These are phyloP conservation scores for Yamadazyma kitorensis DNA, from an alignment of 805 yeast species.

Conservation along the genomic window DNA sequence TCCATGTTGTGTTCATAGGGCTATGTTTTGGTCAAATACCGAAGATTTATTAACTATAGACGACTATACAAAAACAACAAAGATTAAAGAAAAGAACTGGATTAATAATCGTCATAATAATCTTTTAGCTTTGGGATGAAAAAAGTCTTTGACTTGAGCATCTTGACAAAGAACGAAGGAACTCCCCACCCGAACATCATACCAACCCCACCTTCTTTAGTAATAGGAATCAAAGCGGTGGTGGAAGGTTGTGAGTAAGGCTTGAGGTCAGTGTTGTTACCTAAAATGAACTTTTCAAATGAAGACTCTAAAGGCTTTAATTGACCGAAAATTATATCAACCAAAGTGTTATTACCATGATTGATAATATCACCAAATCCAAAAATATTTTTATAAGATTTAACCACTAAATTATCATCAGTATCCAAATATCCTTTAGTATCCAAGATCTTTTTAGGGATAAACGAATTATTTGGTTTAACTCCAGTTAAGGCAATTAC, in stretches of 20 bases:
- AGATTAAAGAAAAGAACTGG: too few species aligned
- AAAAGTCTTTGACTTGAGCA: slow-evolving; percentile 26
- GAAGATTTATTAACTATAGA: too few species aligned
- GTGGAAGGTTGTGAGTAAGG: slow-evolving; percentile 10
- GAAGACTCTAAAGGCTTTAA: background rate
- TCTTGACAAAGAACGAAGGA: slow-evolving; percentile 27
- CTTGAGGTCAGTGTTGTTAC: slow-evolving; percentile 9
- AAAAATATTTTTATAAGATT: slow-evolving; percentile 22
- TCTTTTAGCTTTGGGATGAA: slow-evolving; percentile 15
- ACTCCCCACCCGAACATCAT: slow-evolving; percentile 23
- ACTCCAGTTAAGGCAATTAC: slow-evolving; percentile 24
- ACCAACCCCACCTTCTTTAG: slow-evolving; percentile 37
- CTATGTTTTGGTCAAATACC: too few species aligned
- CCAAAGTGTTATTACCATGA: slow-evolving; percentile 13
- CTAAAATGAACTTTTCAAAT: slow-evolving; percentile 12
- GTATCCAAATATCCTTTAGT: slow-evolving; percentile 26
- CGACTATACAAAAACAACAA: too few species aligned
- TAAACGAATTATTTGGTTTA: slow-evolving; percentile 33
- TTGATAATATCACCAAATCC: slow-evolving; percentile 36
- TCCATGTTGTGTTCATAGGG: too few species aligned
- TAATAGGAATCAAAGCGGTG: slow-evolving; percentile 28
- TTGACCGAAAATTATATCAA: slow-evolving; percentile 1
- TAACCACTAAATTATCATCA: slow-evolving; percentile 23
- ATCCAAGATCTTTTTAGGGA: slow-evolving; percentile 23
- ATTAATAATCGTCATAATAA: slow-evolving; percentile 3